phyloP scores from a whole-genome alignment of 2,329 filamentous ascomycete genomes.

The Colletotrichum brevisporum region DNA sequence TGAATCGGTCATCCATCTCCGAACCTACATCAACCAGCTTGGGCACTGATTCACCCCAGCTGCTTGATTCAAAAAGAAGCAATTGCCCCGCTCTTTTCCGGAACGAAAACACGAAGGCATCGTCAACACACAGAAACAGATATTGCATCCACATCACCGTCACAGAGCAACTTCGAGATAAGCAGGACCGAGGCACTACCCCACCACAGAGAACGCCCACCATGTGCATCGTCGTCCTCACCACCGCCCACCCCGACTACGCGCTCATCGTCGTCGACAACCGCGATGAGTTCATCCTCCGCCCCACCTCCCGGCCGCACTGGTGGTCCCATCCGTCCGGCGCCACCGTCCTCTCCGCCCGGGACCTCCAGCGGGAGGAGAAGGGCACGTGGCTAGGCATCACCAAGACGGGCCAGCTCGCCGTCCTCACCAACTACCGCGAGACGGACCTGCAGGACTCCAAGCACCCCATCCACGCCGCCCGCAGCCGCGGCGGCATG shows the following conservation, averaged over 20 bases:
- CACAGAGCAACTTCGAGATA: not conserved
- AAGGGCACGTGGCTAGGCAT: slow-evolving; percentile 78
- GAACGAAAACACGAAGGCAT: not conserved
- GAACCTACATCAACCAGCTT: not conserved
- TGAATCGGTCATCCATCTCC: slow-evolving; percentile 19
- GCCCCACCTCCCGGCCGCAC: slow-evolving; percentile 74
- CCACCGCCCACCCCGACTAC: slow-evolving; percentile 82
- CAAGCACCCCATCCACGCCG: slow-evolving; percentile 66
- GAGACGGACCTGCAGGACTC: slow-evolving; percentile 66
- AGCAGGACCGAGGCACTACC: not conserved
- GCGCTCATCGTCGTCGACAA: slow-evolving; percentile 83
- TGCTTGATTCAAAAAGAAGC: slow-evolving; percentile 7
- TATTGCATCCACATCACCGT: not conserved
- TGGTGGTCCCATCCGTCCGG: slow-evolving; percentile 71
- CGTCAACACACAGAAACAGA: not conserved
- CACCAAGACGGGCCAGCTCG: slow-evolving; percentile 71
- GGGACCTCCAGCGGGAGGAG: slow-evolving; percentile 73
- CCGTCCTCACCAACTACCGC: slow-evolving; percentile 77
- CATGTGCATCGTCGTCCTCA: slow-evolving; percentile 86
- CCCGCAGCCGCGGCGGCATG: slow-evolving; percentile 73
- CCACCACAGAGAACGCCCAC: not conserved
- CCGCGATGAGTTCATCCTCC: slow-evolving; percentile 79
- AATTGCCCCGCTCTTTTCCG: not conserved
- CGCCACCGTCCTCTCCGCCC: slow-evolving; percentile 67
- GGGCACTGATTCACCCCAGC: slow-evolving; percentile 18